These are phyloP conservation scores for Saxophila tyrrhenica DNA, from an alignment of 495 filamentous ascomycete species.

Conservation along the genomic window DNA sequence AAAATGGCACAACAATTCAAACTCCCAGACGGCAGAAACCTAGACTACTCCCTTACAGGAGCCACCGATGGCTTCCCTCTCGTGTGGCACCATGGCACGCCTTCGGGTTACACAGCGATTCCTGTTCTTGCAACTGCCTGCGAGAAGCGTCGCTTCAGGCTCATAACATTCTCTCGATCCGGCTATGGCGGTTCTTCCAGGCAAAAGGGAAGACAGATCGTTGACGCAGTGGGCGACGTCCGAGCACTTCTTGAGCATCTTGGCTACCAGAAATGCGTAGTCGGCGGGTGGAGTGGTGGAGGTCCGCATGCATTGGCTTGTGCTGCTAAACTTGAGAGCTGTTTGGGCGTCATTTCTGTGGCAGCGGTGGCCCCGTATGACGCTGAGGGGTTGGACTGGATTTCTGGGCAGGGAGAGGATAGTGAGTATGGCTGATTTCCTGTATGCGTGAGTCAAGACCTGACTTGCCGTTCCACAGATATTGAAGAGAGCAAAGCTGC, in stretches of 20 bases:
- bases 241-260: conserved; percentile 14
- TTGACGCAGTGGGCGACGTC: conserved; percentile 8
- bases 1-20: conserved; percentile 3
- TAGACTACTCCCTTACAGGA: conserved; percentile 10
- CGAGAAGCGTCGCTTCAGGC: conserved; percentile 7
- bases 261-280: conserved; percentile 7
- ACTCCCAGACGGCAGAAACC: conserved; percentile 9
- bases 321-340: conserved; percentile 11
- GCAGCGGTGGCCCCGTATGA: conserved; percentile 15
- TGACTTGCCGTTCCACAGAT: too few relatives aligned
- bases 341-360: conserved; percentile 8
- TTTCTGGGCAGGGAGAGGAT: conserved; percentile 19
- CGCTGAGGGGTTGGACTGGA: conserved; percentile 15
- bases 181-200: conserved; percentile 15
- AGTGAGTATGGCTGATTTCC: too few relatives aligned
- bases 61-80: conserved; percentile 15
- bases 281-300: conserved; percentile 18
- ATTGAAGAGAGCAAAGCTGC: conserved; percentile 14
- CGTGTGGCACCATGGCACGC: conserved; percentile 12
- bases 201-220: conserved; percentile 5
- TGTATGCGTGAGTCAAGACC: too few relatives aligned
- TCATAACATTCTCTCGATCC: conserved; percentile 13
- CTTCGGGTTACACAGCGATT: conserved; percentile 5
- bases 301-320: conserved; percentile 16
- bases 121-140: conserved; percentile 5